These are phyloP conservation scores for Aspergillus biplanus DNA, from an alignment of 495 filamentous ascomycete genomes.

Conservation along the genomic window DNA sequence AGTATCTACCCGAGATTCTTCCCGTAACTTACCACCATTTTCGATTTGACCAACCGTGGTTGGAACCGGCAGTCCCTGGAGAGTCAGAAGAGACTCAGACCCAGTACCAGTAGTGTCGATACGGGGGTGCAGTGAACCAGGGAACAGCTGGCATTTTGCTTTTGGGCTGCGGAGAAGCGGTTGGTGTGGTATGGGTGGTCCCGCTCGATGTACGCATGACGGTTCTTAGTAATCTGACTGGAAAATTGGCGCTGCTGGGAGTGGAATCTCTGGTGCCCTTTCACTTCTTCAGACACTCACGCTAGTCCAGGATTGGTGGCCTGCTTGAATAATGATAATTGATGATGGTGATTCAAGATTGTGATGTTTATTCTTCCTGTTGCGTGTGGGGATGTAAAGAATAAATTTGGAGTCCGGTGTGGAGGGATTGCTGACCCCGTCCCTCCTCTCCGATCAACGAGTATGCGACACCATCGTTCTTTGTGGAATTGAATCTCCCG, in stretches of 20 bases:
- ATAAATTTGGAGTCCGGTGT: background rate
- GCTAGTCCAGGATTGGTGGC: no score
- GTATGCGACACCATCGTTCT: constrained; percentile 2
- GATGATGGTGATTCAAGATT: no score
- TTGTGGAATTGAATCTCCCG: background rate
- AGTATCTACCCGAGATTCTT: constrained; percentile 17
- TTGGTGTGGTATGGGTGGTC: background rate
- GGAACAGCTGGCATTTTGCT: constrained; percentile 19
- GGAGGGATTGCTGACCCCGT: background rate
- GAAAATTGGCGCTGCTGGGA: no score
- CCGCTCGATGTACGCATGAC: constrained; percentile 2
- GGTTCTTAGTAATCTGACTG: background rate
- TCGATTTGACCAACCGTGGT: constrained; percentile 9
- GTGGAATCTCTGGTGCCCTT: no score
- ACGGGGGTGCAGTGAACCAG: background rate
- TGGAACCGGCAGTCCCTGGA: constrained; percentile 13
- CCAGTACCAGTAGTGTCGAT: background rate
- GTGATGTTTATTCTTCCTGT: background rate
- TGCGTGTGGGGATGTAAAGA: background rate
- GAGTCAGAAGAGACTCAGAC: background rate
- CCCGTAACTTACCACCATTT: constrained; percentile 21
- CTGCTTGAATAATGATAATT: no score
- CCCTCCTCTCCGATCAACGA: background rate
- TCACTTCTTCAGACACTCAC: no score
- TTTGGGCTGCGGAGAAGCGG: constrained; percentile 10